Base-by-base conservation (phyloP, 2,329 filamentous ascomycete genomes). In the Clonostachys rosea region DNA sequence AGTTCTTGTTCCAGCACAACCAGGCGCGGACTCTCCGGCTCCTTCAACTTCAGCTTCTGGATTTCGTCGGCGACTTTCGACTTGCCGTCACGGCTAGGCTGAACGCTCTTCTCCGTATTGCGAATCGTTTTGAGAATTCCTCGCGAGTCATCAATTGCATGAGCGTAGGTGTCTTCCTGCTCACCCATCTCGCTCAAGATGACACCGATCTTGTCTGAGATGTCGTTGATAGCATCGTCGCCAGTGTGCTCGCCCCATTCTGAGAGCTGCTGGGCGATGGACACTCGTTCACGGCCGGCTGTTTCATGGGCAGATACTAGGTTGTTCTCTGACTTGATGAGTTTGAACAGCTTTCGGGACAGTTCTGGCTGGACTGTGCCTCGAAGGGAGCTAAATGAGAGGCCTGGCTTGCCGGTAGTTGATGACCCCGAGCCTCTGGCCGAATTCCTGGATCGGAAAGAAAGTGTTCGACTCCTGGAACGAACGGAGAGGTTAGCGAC, bases 301-400 rank as follows among this genome's bases (percentile, higher is more conserved):
- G 82, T 73, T 71, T 96, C 90, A 70, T 96, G 87, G 43, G 89
- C 87, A 44, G 79, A 76, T 59, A 97, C 91, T 35, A 91, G 84
- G 62, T 87, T 84, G 75, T 96, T 97, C 69, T 95, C 87, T 44
- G 87, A 89, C 74, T 99, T 99, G 76, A 97, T 96, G 51, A 99
- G 79, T 58, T 86, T 87, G 77, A 86, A 95, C 45, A 99, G 83
- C 64, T 86, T 89, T 67, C 89, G 90, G 58, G 89, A 91, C 30
- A 96, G 81, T 66, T 96, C 91, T 5, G 91, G 89, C 63, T 96
- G 90, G 57, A 86, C 80, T 43, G 85, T 82, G 47, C 90, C 90
- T 45, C 92, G 89, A 47, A 99, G 83, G 17, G 90, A 94, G 54
- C 81, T 84, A 73, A 97, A 87, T 49, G 84, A 87, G 73, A 97